These are phyloP conservation scores for Xenoacremonium recifei DNA, from an alignment of 2,329 filamentous ascomycete species.

Conservation along the genomic window DNA sequence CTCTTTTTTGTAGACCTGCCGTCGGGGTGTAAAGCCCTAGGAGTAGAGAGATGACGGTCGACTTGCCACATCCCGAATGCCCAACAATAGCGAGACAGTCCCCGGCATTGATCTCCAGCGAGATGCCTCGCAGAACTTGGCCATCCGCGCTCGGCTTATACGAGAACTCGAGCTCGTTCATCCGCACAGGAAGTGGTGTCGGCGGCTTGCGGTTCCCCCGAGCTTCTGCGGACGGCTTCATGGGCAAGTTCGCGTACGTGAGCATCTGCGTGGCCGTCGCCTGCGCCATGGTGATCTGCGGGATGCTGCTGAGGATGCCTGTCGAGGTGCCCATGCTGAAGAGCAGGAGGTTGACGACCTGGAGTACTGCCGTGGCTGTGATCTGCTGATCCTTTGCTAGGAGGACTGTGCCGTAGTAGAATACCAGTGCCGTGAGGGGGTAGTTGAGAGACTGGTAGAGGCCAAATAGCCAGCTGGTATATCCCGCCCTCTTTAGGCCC, in stretches of 20 bases:
- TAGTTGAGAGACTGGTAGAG: slow-evolving; percentile 71
- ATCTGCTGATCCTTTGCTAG: slow-evolving; percentile 46
- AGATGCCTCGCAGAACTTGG: slow-evolving; percentile 61
- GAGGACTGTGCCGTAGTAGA: slow-evolving; percentile 76
- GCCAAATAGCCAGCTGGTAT: slow-evolving; percentile 71
- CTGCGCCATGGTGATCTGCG: slow-evolving; percentile 74
- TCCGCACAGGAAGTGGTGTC: slow-evolving; percentile 45
- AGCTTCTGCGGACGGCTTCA: slow-evolving; percentile 55
- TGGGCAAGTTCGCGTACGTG: slow-evolving; percentile 62
- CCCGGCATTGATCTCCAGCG: slow-evolving; percentile 60
- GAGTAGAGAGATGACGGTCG: slow-evolving; percentile 74
- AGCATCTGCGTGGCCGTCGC: slow-evolving; percentile 73
- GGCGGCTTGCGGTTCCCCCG: slow-evolving; percentile 35
- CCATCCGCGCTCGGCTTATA: slow-evolving; percentile 61
- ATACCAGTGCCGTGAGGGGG: slow-evolving; percentile 74
- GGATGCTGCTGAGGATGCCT: slow-evolving; percentile 69
- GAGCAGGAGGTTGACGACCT: slow-evolving; percentile 79
- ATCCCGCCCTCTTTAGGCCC: slow-evolving; percentile 65
- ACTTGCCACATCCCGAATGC: slow-evolving; percentile 86
- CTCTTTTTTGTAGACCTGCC: slow-evolving; percentile 1
- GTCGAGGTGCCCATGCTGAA: slow-evolving; percentile 76
- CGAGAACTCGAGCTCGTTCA: slow-evolving; percentile 60
- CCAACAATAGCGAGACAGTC: slow-evolving; percentile 78
- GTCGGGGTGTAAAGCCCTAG: slow-evolving; percentile 65
- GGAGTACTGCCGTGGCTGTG: slow-evolving; percentile 61